phyloP scores from a whole-genome alignment of 1,284 basidiomycete genomes.

The Leccinum insolens region DNA sequence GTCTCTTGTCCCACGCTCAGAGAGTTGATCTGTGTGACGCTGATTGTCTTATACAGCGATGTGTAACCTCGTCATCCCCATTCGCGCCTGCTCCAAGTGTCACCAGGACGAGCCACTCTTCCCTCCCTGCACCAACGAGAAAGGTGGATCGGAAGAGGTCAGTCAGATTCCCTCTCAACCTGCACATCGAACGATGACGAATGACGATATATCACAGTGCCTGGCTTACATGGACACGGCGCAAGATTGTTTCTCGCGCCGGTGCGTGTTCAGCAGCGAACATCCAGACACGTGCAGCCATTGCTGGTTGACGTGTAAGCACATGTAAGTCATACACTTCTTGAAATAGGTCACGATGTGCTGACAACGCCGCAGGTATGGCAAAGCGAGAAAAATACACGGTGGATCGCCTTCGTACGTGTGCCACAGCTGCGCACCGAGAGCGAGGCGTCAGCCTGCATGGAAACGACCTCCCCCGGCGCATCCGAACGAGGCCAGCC shows the following conservation, averaged over 20 bases:
- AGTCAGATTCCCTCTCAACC: background rate
- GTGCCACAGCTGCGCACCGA: slow-evolving; percentile 28
- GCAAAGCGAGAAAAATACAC: slow-evolving; percentile 29
- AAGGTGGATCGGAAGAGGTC: slow-evolving; percentile 22
- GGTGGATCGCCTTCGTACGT: slow-evolving; percentile 33
- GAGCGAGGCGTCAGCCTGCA: slow-evolving; percentile 21
- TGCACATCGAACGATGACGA: background rate
- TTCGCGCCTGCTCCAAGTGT: slow-evolving; percentile 34
- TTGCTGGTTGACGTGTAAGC: slow-evolving; percentile 33
- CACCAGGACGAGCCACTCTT: slow-evolving; percentile 29
- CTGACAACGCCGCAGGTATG: slow-evolving; percentile 21
- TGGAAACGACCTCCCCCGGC: slow-evolving; percentile 25
- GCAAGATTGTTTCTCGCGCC: slow-evolving; percentile 34
- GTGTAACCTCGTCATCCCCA: slow-evolving; percentile 32
- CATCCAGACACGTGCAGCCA: slow-evolving; percentile 25
- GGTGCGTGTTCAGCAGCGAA: slow-evolving; percentile 31
- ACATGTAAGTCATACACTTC: slow-evolving; percentile 17
- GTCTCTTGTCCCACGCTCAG: background rate
- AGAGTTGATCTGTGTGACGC: background rate
- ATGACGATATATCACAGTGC: slow-evolving; percentile 12
- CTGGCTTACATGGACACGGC: slow-evolving; percentile 32
- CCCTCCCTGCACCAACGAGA: slow-evolving; percentile 20
- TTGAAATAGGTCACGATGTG: background rate
- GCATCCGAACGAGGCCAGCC: slow-evolving; percentile 6
- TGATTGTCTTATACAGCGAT: slow-evolving; percentile 16